These are phyloP conservation scores for Pseudoturritis turrita DNA, from an alignment of 345 rosid genomes.

Conservation along the genomic window DNA sequence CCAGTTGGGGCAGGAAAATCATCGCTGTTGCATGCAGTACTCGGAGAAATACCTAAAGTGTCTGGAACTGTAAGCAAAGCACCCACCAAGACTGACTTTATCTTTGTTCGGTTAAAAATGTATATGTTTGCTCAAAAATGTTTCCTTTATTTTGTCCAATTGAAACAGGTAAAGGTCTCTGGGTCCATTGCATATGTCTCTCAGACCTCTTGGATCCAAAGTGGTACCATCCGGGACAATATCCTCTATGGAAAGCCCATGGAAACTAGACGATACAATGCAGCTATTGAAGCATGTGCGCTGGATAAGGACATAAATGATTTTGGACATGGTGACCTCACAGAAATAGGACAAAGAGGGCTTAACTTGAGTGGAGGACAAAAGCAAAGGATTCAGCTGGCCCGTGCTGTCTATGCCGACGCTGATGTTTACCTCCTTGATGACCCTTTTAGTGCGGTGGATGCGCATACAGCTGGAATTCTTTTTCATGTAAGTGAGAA, in stretches of 20 bases:
- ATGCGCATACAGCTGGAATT: constrained; percentile 70
- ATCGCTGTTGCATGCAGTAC: constrained; percentile 58
- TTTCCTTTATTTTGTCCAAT: neutral
- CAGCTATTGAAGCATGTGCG: constrained; percentile 57
- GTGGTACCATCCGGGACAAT: constrained; percentile 72
- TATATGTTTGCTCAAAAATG: neutral
- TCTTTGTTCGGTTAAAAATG: neutral
- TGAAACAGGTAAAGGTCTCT: constrained; percentile 43
- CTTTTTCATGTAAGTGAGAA: constrained; percentile 55
- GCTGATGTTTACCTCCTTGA: constrained; percentile 78
- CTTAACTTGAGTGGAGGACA: constrained; percentile 94
- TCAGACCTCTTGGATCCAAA: constrained; percentile 82
- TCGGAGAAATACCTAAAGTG: constrained; percentile 62
- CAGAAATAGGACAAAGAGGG: constrained; percentile 83
- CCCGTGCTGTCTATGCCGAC: constrained; percentile 69
- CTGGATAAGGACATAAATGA: constrained; percentile 61
- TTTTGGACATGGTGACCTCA: constrained; percentile 70
- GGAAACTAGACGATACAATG: constrained; percentile 50
- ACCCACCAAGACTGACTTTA: constrained; percentile 1
- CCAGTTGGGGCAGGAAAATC: constrained; percentile 82
- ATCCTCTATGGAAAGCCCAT: constrained; percentile 60
- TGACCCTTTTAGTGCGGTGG: constrained; percentile 84
- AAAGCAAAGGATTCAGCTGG: constrained; percentile 80
- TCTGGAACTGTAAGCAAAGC: constrained; percentile 57
- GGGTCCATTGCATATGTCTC: constrained; percentile 72